Percentiles rank a stretch among this genome's conserved stretches.
phyloP scores from a whole-genome alignment of 1,284 basidiomycete genomes.

The Naganishia sp. region DNA sequence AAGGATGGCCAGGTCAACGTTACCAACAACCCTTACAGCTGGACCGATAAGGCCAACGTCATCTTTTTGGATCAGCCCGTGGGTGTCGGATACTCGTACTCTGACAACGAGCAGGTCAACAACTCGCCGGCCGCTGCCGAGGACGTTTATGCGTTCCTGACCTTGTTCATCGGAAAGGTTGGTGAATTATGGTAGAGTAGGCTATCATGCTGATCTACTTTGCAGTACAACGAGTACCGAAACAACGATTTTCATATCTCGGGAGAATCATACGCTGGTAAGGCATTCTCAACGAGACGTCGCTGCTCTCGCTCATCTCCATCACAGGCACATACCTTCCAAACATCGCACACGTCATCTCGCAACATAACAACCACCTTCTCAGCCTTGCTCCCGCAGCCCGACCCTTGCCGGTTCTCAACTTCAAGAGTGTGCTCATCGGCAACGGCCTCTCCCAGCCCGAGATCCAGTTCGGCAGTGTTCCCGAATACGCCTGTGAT shows the following conservation, averaged over 20 bases:
- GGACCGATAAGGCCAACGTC: constrained; percentile 64
- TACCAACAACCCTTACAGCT: constrained; percentile 71
- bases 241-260: constrained; percentile 56
- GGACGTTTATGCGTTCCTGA: constrained; percentile 87
- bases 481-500: constrained; percentile 66
- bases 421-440: constrained; percentile 74
- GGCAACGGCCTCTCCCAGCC: constrained; percentile 70
- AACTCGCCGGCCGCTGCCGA: constrained; percentile 60
- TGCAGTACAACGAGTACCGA: constrained; percentile 63
- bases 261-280: constrained; percentile 66
- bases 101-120: constrained; percentile 66
- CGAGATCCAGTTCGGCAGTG: constrained; percentile 67
- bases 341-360: constrained; percentile 69
- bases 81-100: constrained; percentile 85
- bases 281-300: background rate
- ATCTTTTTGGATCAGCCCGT: constrained; percentile 64
- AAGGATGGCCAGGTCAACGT: constrained; percentile 57
- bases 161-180: constrained; percentile 74
- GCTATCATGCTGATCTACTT: too few relatives aligned
- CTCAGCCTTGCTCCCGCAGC: constrained; percentile 33
- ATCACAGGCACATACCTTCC: constrained; percentile 64
- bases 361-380: constrained; percentile 65
- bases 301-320: too few relatives aligned
- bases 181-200: too few relatives aligned
- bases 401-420: constrained; percentile 60